Base-by-base conservation (phyloP, 306 rosid species). In the Inga laurina region DNA sequence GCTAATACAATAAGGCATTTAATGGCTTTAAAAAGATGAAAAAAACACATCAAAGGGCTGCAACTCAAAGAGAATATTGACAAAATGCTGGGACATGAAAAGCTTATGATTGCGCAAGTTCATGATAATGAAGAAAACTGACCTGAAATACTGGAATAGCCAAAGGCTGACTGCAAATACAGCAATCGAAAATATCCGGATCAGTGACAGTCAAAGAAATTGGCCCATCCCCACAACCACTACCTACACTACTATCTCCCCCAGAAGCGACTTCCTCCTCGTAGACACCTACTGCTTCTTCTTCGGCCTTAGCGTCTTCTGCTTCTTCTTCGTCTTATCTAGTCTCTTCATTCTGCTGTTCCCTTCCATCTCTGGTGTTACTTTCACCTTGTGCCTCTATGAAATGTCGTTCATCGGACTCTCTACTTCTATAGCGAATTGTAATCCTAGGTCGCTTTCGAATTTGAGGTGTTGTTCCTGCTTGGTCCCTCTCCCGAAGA, bases 151-250 rank as follows among this genome's bases (percentile, higher is more conserved):
- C 85, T 45, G 98, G 98, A 37, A 57, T 10, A 34, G 81, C 21
- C 88, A 94, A 86, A 35, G 90, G 88, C 30, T 93, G 93, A 24
- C 51, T 88, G 89, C 97, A 94, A 77, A 95, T 90, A 57, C 81
- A 84, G 78, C 98, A 95, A 88, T 95, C 95, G 30, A 95, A 88
- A 34, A 93, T 91, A 56, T 91, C 97, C 3, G 95, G 90, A 19
- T 93, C 97, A 7, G 90, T 74, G 41, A 95, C 79, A 48, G 76
- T 72, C 2, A 88, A 79, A 41, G 89, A 54, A 73, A 91, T 27
- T 24, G 83, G 69, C 59, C 71, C 79, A 4, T 75, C 83, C 70
- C 57, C 16, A 37, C 5, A 7, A 37, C 10, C 24, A 18, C n/a
- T 7, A 52, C 59, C 59, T 18, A 27, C 30, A 27, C 30, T 27